Evolutionary conservation across 768 basidiomycete species (phyloP).

Genomic region (Naganishia randhawae): DNA sequence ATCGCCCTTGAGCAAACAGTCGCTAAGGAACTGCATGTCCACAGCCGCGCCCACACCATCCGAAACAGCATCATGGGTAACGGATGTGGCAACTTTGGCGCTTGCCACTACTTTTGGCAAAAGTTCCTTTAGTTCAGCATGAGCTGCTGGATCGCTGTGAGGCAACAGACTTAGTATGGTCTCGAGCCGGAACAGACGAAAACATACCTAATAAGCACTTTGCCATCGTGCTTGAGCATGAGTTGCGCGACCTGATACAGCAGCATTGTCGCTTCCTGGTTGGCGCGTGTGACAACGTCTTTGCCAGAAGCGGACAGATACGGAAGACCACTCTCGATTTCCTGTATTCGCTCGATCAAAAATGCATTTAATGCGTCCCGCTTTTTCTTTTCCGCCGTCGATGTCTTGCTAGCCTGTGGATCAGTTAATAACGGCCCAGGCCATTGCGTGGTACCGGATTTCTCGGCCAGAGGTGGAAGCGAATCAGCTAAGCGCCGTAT

Average conservation of each 20-base stretch:
- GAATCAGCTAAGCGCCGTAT: conserved; percentile 64
- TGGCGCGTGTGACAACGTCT: conserved; percentile 55
- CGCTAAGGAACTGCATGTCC: conserved; percentile 31
- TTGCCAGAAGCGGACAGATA: conserved; percentile 59
- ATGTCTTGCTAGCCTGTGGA: conserved; percentile 62
- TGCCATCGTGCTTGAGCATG: conserved; percentile 85
- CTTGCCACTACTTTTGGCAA: conserved; percentile 9
- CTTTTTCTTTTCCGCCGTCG: conserved; percentile 66
- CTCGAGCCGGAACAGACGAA: not conserved
- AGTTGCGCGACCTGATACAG: conserved; percentile 70
- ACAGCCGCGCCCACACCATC: not conserved
- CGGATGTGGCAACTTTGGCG: not conserved
- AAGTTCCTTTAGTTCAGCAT: conserved; percentile 10
- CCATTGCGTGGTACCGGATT: conserved; percentile 60
- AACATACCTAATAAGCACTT: conserved; percentile 76
- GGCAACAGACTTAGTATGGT: not conserved
- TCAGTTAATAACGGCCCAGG: conserved; percentile 87
- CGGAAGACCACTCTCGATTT: conserved; percentile 70
- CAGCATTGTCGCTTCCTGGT: conserved; percentile 70
- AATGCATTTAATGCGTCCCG: conserved; percentile 74
- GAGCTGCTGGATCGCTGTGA: not conserved
- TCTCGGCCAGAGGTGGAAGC: conserved; percentile 63
- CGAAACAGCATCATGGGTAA: not conserved
- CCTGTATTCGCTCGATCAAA: conserved; percentile 67
- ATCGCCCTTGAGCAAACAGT: conserved; percentile 75